Evolutionary conservation across 2,329 filamentous ascomycete genomes (phyloP).

Genomic region (Colletotrichum euphorbiae): DNA sequence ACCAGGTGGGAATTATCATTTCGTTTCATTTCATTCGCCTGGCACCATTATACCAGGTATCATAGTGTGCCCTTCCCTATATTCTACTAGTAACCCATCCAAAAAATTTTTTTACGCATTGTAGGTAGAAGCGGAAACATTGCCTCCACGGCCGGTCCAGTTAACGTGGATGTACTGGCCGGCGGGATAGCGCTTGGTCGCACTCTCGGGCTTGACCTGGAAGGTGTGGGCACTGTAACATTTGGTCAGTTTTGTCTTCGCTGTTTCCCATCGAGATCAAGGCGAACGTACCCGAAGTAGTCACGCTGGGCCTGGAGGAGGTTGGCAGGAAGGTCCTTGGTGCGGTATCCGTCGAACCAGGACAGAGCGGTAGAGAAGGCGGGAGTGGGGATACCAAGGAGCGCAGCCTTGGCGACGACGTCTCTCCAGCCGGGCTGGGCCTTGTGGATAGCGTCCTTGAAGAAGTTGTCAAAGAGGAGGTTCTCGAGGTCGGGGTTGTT

Average conservation of each 20-base stretch:
- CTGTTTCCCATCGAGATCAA: too few species aligned
- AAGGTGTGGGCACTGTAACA: conserved; percentile 81
- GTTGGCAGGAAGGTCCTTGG: conserved; percentile 97
- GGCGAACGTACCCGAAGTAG: conserved; percentile 76
- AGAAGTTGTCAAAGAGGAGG: conserved; percentile 98
- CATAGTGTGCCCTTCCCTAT: conserved; percentile 36
- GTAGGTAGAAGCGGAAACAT: conserved; percentile 97
- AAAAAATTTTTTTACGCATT: conserved; percentile 77
- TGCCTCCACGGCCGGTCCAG: conserved; percentile 98
- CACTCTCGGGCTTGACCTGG: conserved; percentile 84
- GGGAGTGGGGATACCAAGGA: conserved; percentile 95
- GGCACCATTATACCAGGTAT: conserved; percentile 39
- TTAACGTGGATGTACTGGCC: conserved; percentile 97
- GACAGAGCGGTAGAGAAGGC: conserved; percentile 96
- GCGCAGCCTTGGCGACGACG: conserved; percentile 89
- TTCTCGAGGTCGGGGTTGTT: conserved; percentile 95
- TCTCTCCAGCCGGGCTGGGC: conserved; percentile 94
- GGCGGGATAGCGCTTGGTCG: conserved; percentile 82
- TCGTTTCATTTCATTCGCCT: conserved; percentile 38
- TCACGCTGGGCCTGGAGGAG: conserved; percentile 98
- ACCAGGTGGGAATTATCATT: conserved; percentile 28
- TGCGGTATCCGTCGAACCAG: conserved; percentile 99
- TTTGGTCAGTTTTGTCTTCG: neutral
- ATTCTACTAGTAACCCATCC: conserved; percentile 34
- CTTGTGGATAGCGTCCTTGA: conserved; percentile 98